A percentile compares a stretch with the other conserved stretches of the same genome.
These are phyloP conservation scores for Eutypa lata DNA, from an alignment of 2,329 filamentous ascomycete genomes.

Conservation along the genomic window DNA sequence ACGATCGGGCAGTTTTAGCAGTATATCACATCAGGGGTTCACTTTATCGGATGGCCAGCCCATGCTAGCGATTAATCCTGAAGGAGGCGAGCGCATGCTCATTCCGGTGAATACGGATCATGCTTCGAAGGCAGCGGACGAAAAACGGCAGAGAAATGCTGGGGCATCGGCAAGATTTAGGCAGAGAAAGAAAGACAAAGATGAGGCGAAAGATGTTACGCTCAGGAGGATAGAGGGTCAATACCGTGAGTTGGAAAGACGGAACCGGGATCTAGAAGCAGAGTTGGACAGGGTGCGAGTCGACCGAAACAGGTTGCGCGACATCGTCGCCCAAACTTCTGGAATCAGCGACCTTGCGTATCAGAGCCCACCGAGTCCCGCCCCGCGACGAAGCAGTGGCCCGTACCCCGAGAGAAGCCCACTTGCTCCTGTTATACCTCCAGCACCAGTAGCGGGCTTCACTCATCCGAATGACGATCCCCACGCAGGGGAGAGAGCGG, in stretches of 20 bases:
- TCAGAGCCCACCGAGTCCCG: slow-evolving; percentile 51
- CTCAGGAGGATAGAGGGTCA: slow-evolving; percentile 68
- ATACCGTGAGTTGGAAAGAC: slow-evolving; percentile 60
- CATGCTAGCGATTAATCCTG: slow-evolving; percentile 25
- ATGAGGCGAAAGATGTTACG: slow-evolving; percentile 66
- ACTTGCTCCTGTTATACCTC: slow-evolving; percentile 21
- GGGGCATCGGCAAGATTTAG: slow-evolving; percentile 82
- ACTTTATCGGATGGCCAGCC: slow-evolving; percentile 26
- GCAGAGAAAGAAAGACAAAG: slow-evolving; percentile 77
- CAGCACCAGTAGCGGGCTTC: slow-evolving; percentile 18
- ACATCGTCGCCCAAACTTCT: slow-evolving; percentile 60
- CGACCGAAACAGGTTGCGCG: slow-evolving; percentile 69
- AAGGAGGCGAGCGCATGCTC: slow-evolving; percentile 41
- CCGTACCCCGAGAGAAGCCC: slow-evolving; percentile 38
- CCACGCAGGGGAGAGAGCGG: slow-evolving; percentile 42
- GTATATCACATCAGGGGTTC: slow-evolving; percentile 12
- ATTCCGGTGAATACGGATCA: slow-evolving; percentile 78
- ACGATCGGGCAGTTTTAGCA: slow-evolving; percentile 20
- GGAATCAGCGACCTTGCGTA: slow-evolving; percentile 51
- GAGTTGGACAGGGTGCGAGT: slow-evolving; percentile 71
- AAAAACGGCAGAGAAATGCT: slow-evolving; percentile 82
- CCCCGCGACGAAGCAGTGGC: slow-evolving; percentile 31
- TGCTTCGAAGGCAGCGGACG: slow-evolving; percentile 77
- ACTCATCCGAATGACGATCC: slow-evolving; percentile 34
- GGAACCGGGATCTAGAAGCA: slow-evolving; percentile 51